Evolutionary conservation across 169 alveolate genomes (phyloP).

Genomic region (Sarcocystis neurona): DNA sequence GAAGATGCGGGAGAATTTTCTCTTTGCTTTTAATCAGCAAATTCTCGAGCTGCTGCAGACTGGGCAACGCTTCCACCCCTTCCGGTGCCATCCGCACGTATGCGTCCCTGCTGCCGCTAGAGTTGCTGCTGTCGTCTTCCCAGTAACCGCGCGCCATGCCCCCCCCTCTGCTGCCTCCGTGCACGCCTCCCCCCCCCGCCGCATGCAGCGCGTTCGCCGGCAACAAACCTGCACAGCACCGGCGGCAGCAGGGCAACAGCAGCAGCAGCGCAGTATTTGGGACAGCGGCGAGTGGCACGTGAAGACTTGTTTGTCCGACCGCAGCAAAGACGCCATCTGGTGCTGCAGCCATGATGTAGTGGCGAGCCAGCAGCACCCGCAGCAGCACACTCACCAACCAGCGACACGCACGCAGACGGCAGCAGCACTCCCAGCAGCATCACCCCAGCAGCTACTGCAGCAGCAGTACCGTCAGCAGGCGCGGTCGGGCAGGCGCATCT

Average conservation of each 20-base stretch:
- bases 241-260: no score
- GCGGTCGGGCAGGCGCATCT: no score
- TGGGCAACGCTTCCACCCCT: slow-evolving; percentile 25
- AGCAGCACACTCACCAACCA: not conserved
- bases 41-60: slow-evolving; percentile 44
- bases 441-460: no score
- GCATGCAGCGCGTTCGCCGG: slow-evolving; percentile 28
- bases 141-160: no score
- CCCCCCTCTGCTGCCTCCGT: not conserved
- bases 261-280: no score
- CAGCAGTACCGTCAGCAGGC: no score
- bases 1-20: slow-evolving; percentile 14
- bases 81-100: slow-evolving; percentile 25
- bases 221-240: slow-evolving; percentile 11
- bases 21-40: slow-evolving; percentile 17
- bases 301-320: no score
- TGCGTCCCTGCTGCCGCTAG: no score
- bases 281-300: no score
- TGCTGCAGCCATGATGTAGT: not conserved
- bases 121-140: no score
- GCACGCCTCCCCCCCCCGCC: not conserved
- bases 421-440: no score
- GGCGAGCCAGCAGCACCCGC: not conserved
- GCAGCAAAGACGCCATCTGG: not conserved
- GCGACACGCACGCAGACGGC: no score